A percentile compares a stretch with the other conserved stretches of the same genome.
These are phyloP conservation scores for Mycena galopus DNA, from an alignment of 768 basidiomycete genomes.

Conservation along the genomic window DNA sequence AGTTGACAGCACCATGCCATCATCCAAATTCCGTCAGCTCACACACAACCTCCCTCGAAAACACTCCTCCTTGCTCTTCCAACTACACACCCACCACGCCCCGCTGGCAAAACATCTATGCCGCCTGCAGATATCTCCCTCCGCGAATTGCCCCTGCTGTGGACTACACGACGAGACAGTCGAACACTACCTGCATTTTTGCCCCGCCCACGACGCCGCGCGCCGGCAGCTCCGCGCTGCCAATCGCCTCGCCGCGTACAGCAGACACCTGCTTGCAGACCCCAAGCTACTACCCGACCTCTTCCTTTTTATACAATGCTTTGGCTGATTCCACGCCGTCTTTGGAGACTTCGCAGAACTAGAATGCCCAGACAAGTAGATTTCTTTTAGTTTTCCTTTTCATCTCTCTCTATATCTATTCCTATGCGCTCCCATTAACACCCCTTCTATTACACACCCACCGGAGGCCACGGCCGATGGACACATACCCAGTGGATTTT, in stretches of 20 bases:
- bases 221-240: not conserved
- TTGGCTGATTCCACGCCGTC: not conserved
- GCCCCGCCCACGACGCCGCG: not conserved
- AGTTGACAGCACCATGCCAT: not conserved
- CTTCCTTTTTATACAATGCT: not conserved
- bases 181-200: not conserved
- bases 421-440: not conserved
- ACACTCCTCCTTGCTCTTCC: constrained; percentile 6
- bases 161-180: not conserved
- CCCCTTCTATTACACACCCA: not conserved
- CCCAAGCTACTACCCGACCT: not conserved
- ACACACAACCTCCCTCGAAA: not conserved
- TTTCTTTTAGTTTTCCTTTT: not conserved
- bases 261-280: not conserved
- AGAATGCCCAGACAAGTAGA: not conserved
- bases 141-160: not conserved
- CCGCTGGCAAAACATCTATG: not conserved
- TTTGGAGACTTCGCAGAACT: not conserved
- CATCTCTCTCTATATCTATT: not conserved
- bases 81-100: constrained; percentile 6
- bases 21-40: not conserved
- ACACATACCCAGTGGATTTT: not conserved
- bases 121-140: not conserved
- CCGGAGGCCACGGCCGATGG: not conserved
- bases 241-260: not conserved